Base-by-base conservation (phyloP, 2,329 filamentous ascomycete species). In the Coniochaeta pulveracea region DNA sequence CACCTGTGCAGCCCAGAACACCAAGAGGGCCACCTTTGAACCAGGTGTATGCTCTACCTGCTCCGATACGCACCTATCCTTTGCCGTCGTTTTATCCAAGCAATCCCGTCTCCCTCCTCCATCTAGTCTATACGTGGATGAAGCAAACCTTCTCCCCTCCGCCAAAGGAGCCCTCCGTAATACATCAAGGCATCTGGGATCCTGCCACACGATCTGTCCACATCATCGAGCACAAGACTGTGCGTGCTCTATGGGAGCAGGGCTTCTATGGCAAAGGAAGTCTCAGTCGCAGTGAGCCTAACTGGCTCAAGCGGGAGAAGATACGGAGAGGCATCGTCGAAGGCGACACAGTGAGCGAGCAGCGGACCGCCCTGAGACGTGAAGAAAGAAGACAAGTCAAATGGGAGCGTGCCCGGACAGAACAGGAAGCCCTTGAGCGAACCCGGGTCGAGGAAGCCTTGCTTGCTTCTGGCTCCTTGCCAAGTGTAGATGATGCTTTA, bases 231-330 rank as follows among this genome's bases (percentile, higher is more conserved):
- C 64, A 76, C 17, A 66, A 68, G 35, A 79, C 85, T 4, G 79
- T 93, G 40, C 70, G 81, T 35, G 85, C 80, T 2, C 58, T 98
- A 16, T 98, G 93, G 91, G 84, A 94, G 56, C 85, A 93, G 61
- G 91, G 91, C 5, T 98, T 98, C 58, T 98, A 89, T 56, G 93
- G 93, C 30, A 95, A 95, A 56, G 91, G 91, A 27, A 89, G 67
- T 46, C 63, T 96, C 37, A 95, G 88, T 61, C 76, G 93, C 47
- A 95, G 88, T 64, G 89, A 98, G 54, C 89, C 89, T 3, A 91
- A 78, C 45, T 98, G 91, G 91, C 57, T 94, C 33, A 82, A 83
- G 42, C 70, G 82, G 41, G 85, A 94, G 56, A 80, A 84, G 54
- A 76, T 80, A 18, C 72, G 80, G 33, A 69, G 69, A 38, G 82